Evolutionary conservation across 257 asterid species (phyloP).

Genomic region (Striga asiatica): DNA sequence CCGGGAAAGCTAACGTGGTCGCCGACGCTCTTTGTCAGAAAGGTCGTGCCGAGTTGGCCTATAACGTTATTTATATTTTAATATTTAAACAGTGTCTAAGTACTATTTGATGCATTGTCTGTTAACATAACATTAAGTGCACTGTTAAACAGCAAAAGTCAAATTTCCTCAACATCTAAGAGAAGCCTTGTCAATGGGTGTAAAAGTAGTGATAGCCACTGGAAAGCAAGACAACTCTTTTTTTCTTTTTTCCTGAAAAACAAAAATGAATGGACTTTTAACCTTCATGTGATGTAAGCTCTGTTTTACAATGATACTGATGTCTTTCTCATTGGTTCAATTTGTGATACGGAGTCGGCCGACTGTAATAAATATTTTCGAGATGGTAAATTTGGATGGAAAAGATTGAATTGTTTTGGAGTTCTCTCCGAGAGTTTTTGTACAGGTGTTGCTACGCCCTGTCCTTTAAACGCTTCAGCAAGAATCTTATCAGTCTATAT

Average conservation of each 20-base stretch:
- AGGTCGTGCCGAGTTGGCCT: too few species aligned
- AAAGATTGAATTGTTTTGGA: slow-evolving; percentile 71
- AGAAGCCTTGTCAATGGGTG: slow-evolving; percentile 89
- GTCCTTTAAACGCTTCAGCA: slow-evolving; percentile 1
- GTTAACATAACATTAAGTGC: slow-evolving; percentile 43
- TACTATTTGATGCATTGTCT: slow-evolving; percentile 6
- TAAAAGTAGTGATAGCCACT: slow-evolving; percentile 88
- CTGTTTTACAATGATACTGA: slow-evolving; percentile 16
- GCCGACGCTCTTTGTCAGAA: too few species aligned
- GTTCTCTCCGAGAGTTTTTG: slow-evolving; percentile 78
- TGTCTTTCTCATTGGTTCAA: slow-evolving; percentile 13
- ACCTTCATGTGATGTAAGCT: slow-evolving; percentile 11
- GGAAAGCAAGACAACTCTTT: slow-evolving; percentile 54
- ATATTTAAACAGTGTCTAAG: too few species aligned
- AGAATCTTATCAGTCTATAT: slow-evolving; percentile 3
- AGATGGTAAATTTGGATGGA: slow-evolving; percentile 71
- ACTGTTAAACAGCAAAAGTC: slow-evolving; percentile 93
- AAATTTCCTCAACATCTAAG: slow-evolving; percentile 45
- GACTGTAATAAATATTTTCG: slow-evolving; percentile 56
- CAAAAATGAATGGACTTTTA: slow-evolving; percentile 5
- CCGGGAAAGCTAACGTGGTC: too few species aligned
- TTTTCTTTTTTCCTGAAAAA: too few species aligned
- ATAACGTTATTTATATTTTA: too few species aligned
- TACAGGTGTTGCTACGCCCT: slow-evolving; percentile 48
- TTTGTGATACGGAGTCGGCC: slow-evolving; percentile 64